Evolutionary conservation across 176 grass and related monocot genomes (phyloP), one percentile per base, ranked within the genome.

Genomic region (Phyllostachys edulis): DNA sequence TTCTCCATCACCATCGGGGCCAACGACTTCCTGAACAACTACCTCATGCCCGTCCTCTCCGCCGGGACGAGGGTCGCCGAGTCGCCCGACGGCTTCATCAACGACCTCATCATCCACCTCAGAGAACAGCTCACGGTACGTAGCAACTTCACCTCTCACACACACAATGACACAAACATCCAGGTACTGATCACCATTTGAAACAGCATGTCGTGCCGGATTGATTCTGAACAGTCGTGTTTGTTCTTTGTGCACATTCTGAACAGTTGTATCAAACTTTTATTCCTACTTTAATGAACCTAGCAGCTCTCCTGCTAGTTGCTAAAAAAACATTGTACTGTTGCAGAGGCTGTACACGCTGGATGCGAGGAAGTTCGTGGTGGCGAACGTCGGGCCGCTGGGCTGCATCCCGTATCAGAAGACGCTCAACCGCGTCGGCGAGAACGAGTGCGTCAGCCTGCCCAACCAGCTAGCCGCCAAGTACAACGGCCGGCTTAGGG

Each of bases 381-480:
- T 99, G 59, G 87, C 88, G 6, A 99, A 99, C 64, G 96, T 99
- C 5, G 96, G 96, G 0, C 96, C 96, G 15, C 83, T 99, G 40
- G 96, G 96, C 0, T 99, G 96, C 96, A 99, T 99, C 80, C 96
- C 96, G 17, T 99, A 99, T 79, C 93, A 99, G 84, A 94, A 94
- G 87, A 92, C 96, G 12, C 76, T 99, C 15, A 99, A 99, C 73
- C 38, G 78, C 2, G 80, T 96, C 0, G 81, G 2, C 0, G 82
- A 87, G 62, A 39, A 65, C 57, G 86, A 99, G 85, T 99, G 96
- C 68, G 96, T 93, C 3, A 88, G 85, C 77, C 87, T 99, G 63
- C 96, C 96, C 6, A 99, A 96, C 75, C 90, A 90, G 75, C 75
- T 99, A 2, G 96, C 96, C 0, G 50, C 63, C 77, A 85, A 89